Base-by-base conservation (phyloP, 805 yeast genomes). In the Wickerhamiella slavikovae region DNA sequence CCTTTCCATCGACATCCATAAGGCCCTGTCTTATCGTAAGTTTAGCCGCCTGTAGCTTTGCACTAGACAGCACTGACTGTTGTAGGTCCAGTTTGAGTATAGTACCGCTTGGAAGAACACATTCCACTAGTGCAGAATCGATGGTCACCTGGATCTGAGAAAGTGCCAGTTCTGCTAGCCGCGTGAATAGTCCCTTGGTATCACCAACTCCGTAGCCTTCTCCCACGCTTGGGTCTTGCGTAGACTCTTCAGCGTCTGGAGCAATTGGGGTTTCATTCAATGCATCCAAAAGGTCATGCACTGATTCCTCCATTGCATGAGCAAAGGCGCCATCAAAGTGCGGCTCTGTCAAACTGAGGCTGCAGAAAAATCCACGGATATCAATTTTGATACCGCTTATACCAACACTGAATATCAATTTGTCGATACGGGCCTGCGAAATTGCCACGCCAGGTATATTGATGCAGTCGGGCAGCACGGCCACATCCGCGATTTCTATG, bases 401-500 rank as follows among this genome's bases (percentile, higher is more conserved):
- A 2, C 71, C 68, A 13, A 80, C 64, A n/a, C n/a, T n/a, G n/a
- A n/a, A n/a, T n/a, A n/a, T n/a, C n/a, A n/a, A n/a, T n/a, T n/a
- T n/a, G 16, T 59, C 60, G 8, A 80, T 49, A 16, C 64, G 65
- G 29, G 78, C 52, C 19, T 55, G 55, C 8, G 61, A 59, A 3
- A 78, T 53, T 17, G 54, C 57, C 14, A 71, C 45, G 1, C 79
- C 77, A 0, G 85, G 85, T 2, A 33, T 16, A 34, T 60, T 58
- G 25, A 79, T 57, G 33, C 70, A 73, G 18, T 73, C 79, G 0
- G 79, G 69, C 44, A 76, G 85, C 17, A 83, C 51, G 28, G 69
- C 61, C 7, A 83, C 66, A 47, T 78, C 72, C 26, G 65, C 61
- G 12, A 65, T 41, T 4, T 41, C 25, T 14, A 51, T 36, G 24